Evolutionary conservation across 2,329 filamentous ascomycete species (phyloP).

Genomic region (Pestalotiopsis sp.): DNA sequence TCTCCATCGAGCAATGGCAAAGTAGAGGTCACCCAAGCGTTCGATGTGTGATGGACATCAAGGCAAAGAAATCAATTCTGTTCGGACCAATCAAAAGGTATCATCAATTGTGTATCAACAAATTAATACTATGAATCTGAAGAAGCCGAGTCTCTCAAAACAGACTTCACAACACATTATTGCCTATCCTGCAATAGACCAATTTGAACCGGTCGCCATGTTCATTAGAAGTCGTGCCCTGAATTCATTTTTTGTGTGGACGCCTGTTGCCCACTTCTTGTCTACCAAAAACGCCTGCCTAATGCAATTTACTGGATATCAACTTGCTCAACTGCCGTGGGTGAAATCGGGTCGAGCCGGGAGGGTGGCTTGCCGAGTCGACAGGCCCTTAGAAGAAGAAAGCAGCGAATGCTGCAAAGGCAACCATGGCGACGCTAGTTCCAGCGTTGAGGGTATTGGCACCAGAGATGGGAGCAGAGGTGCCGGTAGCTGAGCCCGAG

Average conservation of each 20-base stretch:
- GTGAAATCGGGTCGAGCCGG: background rate
- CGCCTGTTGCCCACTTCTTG: background rate
- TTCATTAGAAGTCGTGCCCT: background rate
- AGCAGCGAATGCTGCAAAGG: background rate
- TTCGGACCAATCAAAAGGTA: slow-evolving; percentile 2
- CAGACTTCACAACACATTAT: background rate
- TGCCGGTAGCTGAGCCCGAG: slow-evolving; percentile 6
- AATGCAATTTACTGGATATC: background rate
- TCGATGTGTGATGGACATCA: background rate
- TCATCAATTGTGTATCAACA: slow-evolving; percentile 8
- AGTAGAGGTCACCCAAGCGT: too few species aligned
- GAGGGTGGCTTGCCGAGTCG: background rate
- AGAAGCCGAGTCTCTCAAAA: background rate
- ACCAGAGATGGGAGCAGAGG: slow-evolving; percentile 13
- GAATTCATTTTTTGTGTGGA: background rate
- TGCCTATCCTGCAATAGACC: slow-evolving; percentile 1
- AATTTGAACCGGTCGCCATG: background rate
- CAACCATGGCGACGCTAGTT: background rate
- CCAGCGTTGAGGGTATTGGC: background rate
- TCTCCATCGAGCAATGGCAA: too few species aligned
- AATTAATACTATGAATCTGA: background rate
- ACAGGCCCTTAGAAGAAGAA: background rate
- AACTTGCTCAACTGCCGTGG: background rate
- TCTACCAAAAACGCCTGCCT: background rate
- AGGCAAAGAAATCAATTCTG: background rate